Evolutionary conservation across 2,329 filamentous ascomycete genomes (phyloP).

Genomic region (Pseudogymnoascus sp.): DNA sequence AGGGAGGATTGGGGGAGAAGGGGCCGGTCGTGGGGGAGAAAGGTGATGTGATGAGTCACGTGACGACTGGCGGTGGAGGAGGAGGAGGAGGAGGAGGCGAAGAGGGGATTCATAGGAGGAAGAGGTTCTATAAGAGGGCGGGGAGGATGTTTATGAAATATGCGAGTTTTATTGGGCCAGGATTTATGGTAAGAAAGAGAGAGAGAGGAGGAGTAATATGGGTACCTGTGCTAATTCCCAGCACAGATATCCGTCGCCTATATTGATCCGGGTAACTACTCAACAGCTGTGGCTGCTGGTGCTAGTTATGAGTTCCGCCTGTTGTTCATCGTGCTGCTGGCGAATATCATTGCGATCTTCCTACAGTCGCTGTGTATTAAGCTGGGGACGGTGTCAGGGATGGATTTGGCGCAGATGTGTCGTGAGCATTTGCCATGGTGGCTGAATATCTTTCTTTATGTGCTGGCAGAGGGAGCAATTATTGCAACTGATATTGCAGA

Average conservation of each 20-base stretch:
- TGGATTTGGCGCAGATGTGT: conserved; percentile 43
- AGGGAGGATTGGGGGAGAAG: not conserved
- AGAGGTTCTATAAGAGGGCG: conserved; percentile 12
- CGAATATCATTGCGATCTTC: conserved; percentile 50
- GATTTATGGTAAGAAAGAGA: conserved; percentile 32
- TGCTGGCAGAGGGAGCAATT: conserved; percentile 42
- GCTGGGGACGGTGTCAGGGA: conserved; percentile 40
- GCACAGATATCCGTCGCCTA: conserved; percentile 29
- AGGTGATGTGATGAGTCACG: not conserved
- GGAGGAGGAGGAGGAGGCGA: not conserved
- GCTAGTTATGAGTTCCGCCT: conserved; percentile 44
- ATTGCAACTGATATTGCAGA: conserved; percentile 47
- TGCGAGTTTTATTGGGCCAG: conserved; percentile 44
- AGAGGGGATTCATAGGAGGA: not conserved
- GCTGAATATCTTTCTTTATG: conserved; percentile 43
- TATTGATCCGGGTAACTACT: conserved; percentile 43
- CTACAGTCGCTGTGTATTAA: conserved; percentile 46
- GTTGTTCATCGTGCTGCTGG: conserved; percentile 47
- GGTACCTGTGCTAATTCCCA: not conserved
- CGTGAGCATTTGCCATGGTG: conserved; percentile 40
- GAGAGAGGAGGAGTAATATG: conserved; percentile 22
- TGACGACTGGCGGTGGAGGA: not conserved
- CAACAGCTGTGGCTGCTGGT: conserved; percentile 48
- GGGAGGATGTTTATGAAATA: conserved; percentile 31
- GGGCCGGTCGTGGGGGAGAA: not conserved